Conservation (phyloP, 2,329 filamentous ascomycete genomes). For the Phialemoniopsis sp. region DNA sequence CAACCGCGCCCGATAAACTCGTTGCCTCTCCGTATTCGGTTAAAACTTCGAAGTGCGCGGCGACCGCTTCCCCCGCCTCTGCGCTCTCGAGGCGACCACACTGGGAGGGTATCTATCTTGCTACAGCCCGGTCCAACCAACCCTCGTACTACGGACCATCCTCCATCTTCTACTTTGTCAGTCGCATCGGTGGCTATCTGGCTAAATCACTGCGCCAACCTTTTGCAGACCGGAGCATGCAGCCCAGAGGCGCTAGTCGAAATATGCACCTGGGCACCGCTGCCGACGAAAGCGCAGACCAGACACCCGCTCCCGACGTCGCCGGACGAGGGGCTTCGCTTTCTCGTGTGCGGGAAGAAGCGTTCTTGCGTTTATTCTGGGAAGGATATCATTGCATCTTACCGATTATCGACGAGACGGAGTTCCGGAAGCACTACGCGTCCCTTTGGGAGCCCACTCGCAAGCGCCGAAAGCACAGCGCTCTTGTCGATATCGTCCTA, state of each 20-base stretch:
- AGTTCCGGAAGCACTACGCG: constrained; percentile 31
- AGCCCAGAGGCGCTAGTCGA: constrained; percentile 9
- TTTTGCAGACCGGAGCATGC: constrained; percentile 4
- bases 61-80: neutral
- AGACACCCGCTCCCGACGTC: neutral
- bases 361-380: constrained; percentile 35
- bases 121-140: constrained; percentile 26
- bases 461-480: constrained; percentile 32
- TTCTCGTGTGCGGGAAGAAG: constrained; percentile 31
- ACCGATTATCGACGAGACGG: constrained; percentile 31
- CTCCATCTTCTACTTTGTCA: constrained; percentile 39
- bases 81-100: constrained; percentile 4
- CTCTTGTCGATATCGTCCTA: constrained; percentile 47
- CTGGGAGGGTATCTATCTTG: constrained; percentile 27
- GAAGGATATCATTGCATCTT: constrained; percentile 27
- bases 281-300: neutral
- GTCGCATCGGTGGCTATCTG: constrained; percentile 31
- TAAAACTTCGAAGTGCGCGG: too few species aligned
- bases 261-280: constrained; percentile 4
- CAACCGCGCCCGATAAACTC: too few species aligned
- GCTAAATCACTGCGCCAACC: constrained; percentile 22
- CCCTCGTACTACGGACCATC: constrained; percentile 37
- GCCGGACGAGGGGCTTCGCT: constrained; percentile 13
- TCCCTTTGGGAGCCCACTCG: constrained; percentile 28
- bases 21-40: too few species aligned